Base-by-base conservation (phyloP, 441 rosid genomes). In the Brassica hybrid region DNA sequence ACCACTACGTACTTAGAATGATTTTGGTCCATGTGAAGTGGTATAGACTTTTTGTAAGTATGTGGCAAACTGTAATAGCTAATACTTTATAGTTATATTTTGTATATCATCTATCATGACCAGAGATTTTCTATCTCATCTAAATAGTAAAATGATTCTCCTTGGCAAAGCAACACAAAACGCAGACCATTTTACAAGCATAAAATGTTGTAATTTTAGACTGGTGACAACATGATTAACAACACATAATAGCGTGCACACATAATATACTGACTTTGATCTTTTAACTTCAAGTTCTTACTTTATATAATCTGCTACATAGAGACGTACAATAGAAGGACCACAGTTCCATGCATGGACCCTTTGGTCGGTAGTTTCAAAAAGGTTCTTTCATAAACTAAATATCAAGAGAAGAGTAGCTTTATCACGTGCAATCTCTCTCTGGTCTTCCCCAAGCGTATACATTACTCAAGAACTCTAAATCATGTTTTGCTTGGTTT, bases 1-100 rank as follows among this genome's bases (percentile, higher is more conserved):
- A 63, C 80, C 18, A 70, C 75, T 36, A 69, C 59, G n/a, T 70
- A 58, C 63, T 65, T 66, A 48, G 69, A 72, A 78, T 72, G 81
- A 78, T 72, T 78, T 36, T 67, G 59, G 77, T 72, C 81, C 81
- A 78, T 61, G 65, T 67, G 13, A 67, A 50, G 81, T 78, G 81
- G 56, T 19, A 4, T 48, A 72, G 73, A 66, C 69, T n/a, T n/a
- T 71, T 77, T 65, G 67, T 52, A 65, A 63, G 70, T 52, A 52
- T 23, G 52, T 69, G 71, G 57, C 65, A 52, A 63, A 16, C 25
- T 12, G 54, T 4, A 50, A 57, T 62, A 52, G 57, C 48, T 17
- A 76, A n/a, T 48, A n/a, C 7, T 43, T 43, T 43, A 38, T 60
- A 45, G 38, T 38, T 66, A 12, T 38, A 30, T 25, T 27, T 17